A percentile compares a stretch with the other conserved stretches of the same genome.
These are phyloP conservation scores for Erythrobasidium hasegawianum DNA, from an alignment of 1,284 basidiomycete genomes.

Conservation along the genomic window DNA sequence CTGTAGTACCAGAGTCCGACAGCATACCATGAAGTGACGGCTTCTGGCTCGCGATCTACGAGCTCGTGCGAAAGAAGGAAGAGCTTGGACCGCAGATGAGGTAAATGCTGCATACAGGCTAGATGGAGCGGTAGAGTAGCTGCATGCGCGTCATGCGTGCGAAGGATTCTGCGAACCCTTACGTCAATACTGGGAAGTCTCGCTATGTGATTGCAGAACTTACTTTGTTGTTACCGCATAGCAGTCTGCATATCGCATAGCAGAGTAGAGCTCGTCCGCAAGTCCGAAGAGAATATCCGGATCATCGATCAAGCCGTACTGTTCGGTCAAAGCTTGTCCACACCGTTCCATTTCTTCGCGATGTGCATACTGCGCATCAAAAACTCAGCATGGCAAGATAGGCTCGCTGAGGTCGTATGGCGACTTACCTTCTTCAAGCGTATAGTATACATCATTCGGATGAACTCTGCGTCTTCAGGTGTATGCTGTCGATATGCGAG, in stretches of 20 bases:
- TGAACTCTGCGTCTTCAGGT: constrained; percentile 80
- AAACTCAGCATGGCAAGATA: no score
- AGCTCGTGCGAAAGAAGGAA: constrained; percentile 95
- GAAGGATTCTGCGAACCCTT: constrained; percentile 64
- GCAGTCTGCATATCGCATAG: constrained; percentile 90
- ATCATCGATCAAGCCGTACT: constrained; percentile 78
- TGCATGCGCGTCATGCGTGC: constrained; percentile 72
- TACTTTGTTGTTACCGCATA: constrained; percentile 80
- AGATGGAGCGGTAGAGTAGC: constrained; percentile 87
- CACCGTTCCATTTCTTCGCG: constrained; percentile 73
- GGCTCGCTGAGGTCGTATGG: no score
- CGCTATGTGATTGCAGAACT: constrained; percentile 41
- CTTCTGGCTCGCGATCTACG: constrained; percentile 87
- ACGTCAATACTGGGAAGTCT: constrained; percentile 2
- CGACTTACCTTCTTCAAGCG: constrained; percentile 73
- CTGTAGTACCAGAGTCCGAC: constrained; percentile 96
- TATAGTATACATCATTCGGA: constrained; percentile 85
- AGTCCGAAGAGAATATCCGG: constrained; percentile 87
- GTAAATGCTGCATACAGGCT: constrained; percentile 94
- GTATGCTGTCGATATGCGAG: constrained; percentile 74
- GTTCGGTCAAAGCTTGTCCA: constrained; percentile 66
- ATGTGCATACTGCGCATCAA: constrained; percentile 69
- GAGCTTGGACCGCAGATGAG: constrained; percentile 81
- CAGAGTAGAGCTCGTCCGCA: constrained; percentile 82
- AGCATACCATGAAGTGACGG: constrained; percentile 93